Percentiles rank a stretch among this genome's conserved stretches.
Evolutionary conservation across 352 stramenopile genomes (phyloP).

Genomic region (Paralagenidium karlingii): DNA sequence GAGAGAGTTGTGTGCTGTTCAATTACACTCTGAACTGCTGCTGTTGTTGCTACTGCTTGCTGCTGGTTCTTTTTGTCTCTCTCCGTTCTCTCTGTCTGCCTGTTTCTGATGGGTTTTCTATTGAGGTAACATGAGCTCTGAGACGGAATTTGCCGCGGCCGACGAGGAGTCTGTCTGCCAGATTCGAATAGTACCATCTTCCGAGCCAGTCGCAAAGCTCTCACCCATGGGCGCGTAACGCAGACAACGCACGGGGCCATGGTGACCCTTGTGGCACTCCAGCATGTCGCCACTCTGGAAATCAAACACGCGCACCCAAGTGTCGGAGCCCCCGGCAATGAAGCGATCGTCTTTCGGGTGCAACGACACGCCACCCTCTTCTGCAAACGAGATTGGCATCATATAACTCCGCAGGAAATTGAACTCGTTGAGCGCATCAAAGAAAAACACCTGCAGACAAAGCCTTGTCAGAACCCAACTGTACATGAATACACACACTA

Average conservation of each 20-base stretch:
- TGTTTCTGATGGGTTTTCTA: conserved; percentile 4
- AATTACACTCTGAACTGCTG: not conserved
- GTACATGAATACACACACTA: not conserved
- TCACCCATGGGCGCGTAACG: conserved; percentile 89
- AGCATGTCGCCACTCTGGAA: conserved; percentile 84
- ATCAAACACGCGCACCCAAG: conserved; percentile 96
- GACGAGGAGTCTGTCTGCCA: conserved; percentile 83
- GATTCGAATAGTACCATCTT: conserved; percentile 97
- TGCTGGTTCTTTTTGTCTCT: conserved; percentile 1
- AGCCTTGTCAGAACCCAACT: not conserved
- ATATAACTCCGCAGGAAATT: conserved; percentile 50
- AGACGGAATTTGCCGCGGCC: conserved; percentile 42
- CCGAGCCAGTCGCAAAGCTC: conserved; percentile 92
- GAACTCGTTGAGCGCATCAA: conserved; percentile 54
- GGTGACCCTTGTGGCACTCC: conserved; percentile 96
- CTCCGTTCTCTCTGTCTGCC: not conserved
- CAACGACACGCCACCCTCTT: conserved; percentile 85
- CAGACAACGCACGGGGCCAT: conserved; percentile 94
- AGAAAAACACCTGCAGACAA: conserved; percentile 87
- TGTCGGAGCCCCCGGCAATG: conserved; percentile 88
- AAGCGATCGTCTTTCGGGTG: conserved; percentile 77
- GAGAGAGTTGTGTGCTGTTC: not conserved
- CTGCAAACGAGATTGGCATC: conserved; percentile 85
- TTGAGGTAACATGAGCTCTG: conserved; percentile 16
- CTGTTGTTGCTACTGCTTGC: not conserved